A percentile compares a stretch with the other conserved stretches of the same genome.
Conservation (phyloP, 164 flowering plant species). For the Cinnamomum chago region DNA sequence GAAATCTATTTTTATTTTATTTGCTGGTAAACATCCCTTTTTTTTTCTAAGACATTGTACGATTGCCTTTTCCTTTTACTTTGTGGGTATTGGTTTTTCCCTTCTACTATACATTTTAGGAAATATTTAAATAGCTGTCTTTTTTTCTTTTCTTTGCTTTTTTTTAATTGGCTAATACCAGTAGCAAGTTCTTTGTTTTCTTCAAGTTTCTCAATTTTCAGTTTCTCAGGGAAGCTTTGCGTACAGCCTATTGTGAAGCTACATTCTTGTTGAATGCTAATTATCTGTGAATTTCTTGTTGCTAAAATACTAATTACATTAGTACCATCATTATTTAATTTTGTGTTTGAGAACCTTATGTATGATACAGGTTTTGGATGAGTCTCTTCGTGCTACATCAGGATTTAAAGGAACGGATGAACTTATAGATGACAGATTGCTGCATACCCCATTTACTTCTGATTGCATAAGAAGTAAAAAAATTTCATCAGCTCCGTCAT, state of each 20-base stretch:
- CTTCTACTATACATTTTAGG: too few species aligned
- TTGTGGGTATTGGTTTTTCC: too few species aligned
- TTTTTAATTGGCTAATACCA: too few species aligned
- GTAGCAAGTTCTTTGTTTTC: not conserved
- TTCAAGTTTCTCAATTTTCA: not conserved
- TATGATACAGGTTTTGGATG: constrained; percentile 73
- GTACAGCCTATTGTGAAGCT: not conserved
- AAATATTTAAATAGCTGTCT: too few species aligned
- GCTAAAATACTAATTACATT: not conserved
- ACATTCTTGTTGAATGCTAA: not conserved
- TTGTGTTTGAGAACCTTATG: not conserved
- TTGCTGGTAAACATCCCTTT: too few species aligned
- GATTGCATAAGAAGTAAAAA: constrained; percentile 58
- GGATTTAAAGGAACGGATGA: constrained; percentile 95
- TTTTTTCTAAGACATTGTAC: too few species aligned
- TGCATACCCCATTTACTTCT: constrained; percentile 64
- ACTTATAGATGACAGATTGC: constrained; percentile 53
- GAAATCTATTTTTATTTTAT: too few species aligned
- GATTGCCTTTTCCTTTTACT: too few species aligned
- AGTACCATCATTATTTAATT: not conserved
- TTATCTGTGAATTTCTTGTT: not conserved
- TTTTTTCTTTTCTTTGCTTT: too few species aligned
- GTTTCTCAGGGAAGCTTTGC: not conserved
- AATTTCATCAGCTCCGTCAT: constrained; percentile 85
- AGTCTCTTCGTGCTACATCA: constrained; percentile 79